Evolutionary conservation across 495 filamentous ascomycete genomes (phyloP).

Genomic region (Penicillium subrubescens): DNA sequence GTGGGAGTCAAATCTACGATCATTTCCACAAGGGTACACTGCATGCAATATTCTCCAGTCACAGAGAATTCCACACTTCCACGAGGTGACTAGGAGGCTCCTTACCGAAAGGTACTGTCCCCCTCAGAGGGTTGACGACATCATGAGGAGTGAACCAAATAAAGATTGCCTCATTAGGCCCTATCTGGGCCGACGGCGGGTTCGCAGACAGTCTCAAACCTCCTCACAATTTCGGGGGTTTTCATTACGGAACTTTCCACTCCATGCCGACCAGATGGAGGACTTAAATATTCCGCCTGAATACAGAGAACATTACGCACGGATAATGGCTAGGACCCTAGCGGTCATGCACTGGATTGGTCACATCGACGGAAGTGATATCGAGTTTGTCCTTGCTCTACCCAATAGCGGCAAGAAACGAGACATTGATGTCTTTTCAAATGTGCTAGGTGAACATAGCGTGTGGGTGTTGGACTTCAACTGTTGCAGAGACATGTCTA

Average conservation of each 20-base stretch:
- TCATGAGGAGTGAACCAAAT: constrained; percentile 34
- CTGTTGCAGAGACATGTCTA: constrained; percentile 18
- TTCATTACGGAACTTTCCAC: constrained; percentile 48
- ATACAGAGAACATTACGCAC: constrained; percentile 25
- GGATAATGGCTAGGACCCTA: constrained; percentile 46
- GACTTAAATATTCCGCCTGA: constrained; percentile 30
- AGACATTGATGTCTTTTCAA: neutral
- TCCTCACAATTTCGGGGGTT: constrained; percentile 25
- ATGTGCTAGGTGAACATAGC: constrained; percentile 17
- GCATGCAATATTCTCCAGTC: constrained; percentile 42
- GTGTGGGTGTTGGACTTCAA: constrained; percentile 53
- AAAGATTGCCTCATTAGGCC: constrained; percentile 48
- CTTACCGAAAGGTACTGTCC: constrained; percentile 41
- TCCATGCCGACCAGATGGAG: constrained; percentile 53
- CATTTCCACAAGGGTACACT: constrained; percentile 31
- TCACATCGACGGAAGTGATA: constrained; percentile 47
- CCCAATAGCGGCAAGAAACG: neutral
- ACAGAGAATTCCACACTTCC: constrained; percentile 43
- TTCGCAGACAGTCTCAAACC: neutral
- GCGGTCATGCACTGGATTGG: constrained; percentile 49
- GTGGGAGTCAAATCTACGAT: constrained; percentile 33
- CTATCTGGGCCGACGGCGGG: constrained; percentile 45
- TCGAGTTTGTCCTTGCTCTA: constrained; percentile 53
- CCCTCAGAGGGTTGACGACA: constrained; percentile 14
- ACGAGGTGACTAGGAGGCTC: constrained; percentile 21